Base-by-base conservation (phyloP, 257 asterid species). In the Leptodermis oblonga region DNA sequence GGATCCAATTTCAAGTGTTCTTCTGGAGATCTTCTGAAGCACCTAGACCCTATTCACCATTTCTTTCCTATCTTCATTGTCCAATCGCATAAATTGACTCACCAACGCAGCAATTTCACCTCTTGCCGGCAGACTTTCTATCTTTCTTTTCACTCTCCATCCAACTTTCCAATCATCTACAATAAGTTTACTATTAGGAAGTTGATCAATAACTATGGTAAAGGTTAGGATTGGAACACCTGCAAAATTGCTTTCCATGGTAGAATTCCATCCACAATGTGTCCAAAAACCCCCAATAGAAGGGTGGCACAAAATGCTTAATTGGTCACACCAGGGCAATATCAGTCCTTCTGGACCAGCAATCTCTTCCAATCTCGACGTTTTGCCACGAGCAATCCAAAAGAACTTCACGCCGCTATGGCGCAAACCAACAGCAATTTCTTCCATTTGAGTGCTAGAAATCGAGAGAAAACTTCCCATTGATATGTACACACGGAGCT, bases 381-480 rank as follows among this genome's bases (percentile, higher is more conserved):
- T 76, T 67, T 87, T 86, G 53, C 88, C 89, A 15, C 92, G 90
- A 26, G 87, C 92, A 79, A 84, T 95, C 95, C 96, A 87, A 76
- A 90, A 71, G 81, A 77, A 84, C 63, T 67, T 66, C 48, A 81
- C 79, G 1, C 96, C 90, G 23, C 92, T 90, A 14, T 46, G 83
- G 2, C 70, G 74, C 58, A 87, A 62, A 0, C 95, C 96, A 2
- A 61, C 76, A 4, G 85, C 81, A 1, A 89, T 78, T 72, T 85
- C 95, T 10, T 89, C 90, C 82, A 86, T 77, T 66, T 89, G 92
- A 54, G 81, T 78, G 22, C 62, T 71, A 0, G 89, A 82, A n/a
- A 86, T 82, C 0, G 96, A 82, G 34, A 86, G 82, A 17, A 86
- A 87, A 67, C 92, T 87, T 11, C 95, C 96, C 71, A 85, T 67